phyloP scores from a whole-genome alignment of 1,284 basidiomycete species.

The Puccinia coronata region DNA sequence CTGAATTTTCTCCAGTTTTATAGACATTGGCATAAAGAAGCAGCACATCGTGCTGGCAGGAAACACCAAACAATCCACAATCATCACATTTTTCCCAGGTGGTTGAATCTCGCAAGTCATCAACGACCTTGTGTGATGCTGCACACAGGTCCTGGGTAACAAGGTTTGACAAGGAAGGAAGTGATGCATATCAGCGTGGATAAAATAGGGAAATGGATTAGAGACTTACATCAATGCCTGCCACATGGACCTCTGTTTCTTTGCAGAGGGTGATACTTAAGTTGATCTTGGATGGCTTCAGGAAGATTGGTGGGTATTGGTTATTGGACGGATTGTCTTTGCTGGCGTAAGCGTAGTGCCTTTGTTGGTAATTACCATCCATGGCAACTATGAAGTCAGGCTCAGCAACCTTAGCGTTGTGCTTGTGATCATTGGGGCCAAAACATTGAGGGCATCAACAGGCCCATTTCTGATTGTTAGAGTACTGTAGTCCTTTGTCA shows the following conservation, averaged over 20 bases:
- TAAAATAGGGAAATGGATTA: neutral
- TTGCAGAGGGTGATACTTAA: neutral
- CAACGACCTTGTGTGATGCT: neutral
- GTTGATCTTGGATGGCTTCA: neutral
- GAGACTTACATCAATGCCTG: neutral
- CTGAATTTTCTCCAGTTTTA: slow-evolving; percentile 16
- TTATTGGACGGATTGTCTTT: neutral
- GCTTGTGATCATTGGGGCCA: neutral
- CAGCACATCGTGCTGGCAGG: neutral
- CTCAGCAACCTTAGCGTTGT: neutral
- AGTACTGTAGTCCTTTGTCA: too few species aligned
- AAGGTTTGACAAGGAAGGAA: too few species aligned
- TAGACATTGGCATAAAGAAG: too few species aligned
- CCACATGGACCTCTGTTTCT: neutral
- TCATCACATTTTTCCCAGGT: too few species aligned
- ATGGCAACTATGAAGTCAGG: neutral
- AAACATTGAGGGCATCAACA: slow-evolving; percentile 15
- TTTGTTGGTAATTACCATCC: too few species aligned
- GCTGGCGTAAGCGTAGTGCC: neutral
- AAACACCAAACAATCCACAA: neutral
- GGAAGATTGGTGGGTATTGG: neutral
- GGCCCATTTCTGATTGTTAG: too few species aligned
- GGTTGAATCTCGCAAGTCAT: neutral
- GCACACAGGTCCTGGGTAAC: neutral
- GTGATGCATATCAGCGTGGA: too few species aligned